phyloP scores from a whole-genome alignment of 768 basidiomycete genomes.

The Tricholoma saponaceum region DNA sequence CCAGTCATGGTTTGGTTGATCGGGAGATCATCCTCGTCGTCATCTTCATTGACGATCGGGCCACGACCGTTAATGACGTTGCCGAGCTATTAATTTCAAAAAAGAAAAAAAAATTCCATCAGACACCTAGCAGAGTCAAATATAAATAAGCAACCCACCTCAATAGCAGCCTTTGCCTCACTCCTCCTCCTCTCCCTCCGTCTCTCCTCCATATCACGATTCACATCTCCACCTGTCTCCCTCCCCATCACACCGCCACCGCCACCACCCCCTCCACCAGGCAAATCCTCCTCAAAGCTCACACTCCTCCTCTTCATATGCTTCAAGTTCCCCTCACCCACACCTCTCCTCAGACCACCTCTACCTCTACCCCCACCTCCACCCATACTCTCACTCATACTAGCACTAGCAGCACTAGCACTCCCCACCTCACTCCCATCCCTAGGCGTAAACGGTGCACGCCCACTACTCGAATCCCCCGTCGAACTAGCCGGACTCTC shows the following conservation, averaged over 20 bases:
- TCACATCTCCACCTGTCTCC: slow-evolving; percentile 43
- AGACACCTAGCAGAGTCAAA: not conserved
- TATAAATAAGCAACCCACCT: slow-evolving; percentile 47
- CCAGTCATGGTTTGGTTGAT: slow-evolving; percentile 38
- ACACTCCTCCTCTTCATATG: slow-evolving; percentile 61
- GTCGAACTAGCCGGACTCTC: slow-evolving; percentile 83
- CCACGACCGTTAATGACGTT: slow-evolving; percentile 80
- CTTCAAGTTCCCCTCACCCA: slow-evolving; percentile 28
- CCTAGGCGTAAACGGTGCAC: slow-evolving; percentile 69
- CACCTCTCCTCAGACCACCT: slow-evolving; percentile 18
- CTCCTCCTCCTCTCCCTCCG: slow-evolving; percentile 71
- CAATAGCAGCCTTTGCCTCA: slow-evolving; percentile 85
- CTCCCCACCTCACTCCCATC: slow-evolving; percentile 67
- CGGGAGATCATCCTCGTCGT: slow-evolving; percentile 46
- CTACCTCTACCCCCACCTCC: slow-evolving; percentile 11
- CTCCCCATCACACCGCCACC: slow-evolving; percentile 21
- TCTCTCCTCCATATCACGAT: slow-evolving; percentile 55
- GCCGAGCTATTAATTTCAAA: slow-evolving; percentile 54
- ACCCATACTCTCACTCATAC: slow-evolving; percentile 9
- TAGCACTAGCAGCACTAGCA: slow-evolving; percentile 5
- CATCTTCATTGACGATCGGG: slow-evolving; percentile 53
- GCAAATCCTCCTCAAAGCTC: slow-evolving; percentile 57
- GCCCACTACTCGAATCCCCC: slow-evolving; percentile 78
- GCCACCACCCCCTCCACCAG: slow-evolving; percentile 9
- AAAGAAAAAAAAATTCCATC: slow-evolving; percentile 1